phyloP scores from a whole-genome alignment of 306 rosid genomes.

The Dalbergia oliveri region DNA sequence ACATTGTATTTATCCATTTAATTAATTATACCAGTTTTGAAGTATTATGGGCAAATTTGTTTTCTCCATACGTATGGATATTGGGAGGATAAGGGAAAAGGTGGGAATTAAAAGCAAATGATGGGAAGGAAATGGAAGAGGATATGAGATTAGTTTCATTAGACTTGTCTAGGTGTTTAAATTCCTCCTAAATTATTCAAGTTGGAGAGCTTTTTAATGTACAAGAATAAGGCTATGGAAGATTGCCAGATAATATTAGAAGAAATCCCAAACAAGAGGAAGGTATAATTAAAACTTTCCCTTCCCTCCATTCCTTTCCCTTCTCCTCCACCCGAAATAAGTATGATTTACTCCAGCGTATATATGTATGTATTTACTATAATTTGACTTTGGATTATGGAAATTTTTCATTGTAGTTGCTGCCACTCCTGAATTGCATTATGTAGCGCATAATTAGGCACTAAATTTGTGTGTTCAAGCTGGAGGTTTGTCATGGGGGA shows the following conservation, averaged over 20 bases:
- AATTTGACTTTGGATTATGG: slow-evolving; percentile 18
- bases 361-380: slow-evolving; percentile 15
- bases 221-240: slow-evolving; percentile 11
- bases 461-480: slow-evolving; percentile 82
- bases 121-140: background rate
- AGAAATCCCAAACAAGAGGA: slow-evolving; percentile 35
- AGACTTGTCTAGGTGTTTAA: background rate
- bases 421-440: slow-evolving; percentile 97
- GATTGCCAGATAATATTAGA: slow-evolving; percentile 22
- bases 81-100: too few species aligned
- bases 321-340: slow-evolving; percentile 12
- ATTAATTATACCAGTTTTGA: background rate
- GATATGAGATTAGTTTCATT: background rate
- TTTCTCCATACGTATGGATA: too few species aligned
- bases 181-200: background rate
- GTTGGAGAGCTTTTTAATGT: slow-evolving; percentile 22
- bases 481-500: slow-evolving; percentile 98
- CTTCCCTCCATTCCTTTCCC: slow-evolving; percentile 32
- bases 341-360: slow-evolving; percentile 30
- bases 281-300: slow-evolving; percentile 37
- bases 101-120: background rate
- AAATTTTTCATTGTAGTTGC: slow-evolving; percentile 57
- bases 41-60: too few species aligned
- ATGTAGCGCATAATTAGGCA: slow-evolving; percentile 86
- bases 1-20: too few species aligned